Percentiles rank a stretch among this genome's conserved stretches.
These are phyloP conservation scores for Sutorius eximius DNA, from an alignment of 1,284 basidiomycete species.

Conservation along the genomic window DNA sequence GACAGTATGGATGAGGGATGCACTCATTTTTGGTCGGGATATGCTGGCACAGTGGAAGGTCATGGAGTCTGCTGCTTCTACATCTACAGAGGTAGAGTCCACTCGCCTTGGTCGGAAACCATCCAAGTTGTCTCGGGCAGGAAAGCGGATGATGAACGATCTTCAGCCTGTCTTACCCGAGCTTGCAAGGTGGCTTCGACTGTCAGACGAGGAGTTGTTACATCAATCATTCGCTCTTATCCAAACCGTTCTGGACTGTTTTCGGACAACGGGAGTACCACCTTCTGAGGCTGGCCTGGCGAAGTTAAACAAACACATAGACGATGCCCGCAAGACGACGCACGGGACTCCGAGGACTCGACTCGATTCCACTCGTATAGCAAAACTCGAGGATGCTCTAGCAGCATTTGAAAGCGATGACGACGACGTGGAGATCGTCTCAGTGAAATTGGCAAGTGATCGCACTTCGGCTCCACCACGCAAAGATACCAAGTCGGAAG, in stretches of 20 bases:
- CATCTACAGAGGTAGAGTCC: constrained; percentile 27
- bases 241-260: constrained; percentile 72
- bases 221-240: constrained; percentile 85
- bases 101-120: constrained; percentile 31
- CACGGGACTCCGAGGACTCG: constrained; percentile 47
- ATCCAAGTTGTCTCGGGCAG: constrained; percentile 47
- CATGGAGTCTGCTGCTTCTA: constrained; percentile 69
- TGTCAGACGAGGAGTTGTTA: constrained; percentile 86
- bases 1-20: constrained; percentile 96
- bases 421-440: constrained; percentile 48
- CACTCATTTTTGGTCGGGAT: constrained; percentile 86
- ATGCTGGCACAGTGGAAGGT: constrained; percentile 78
- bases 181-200: constrained; percentile 80
- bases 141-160: constrained; percentile 73
- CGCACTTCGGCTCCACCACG: constrained; percentile 11
- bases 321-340: constrained; percentile 52
- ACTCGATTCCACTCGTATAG: constrained; percentile 56
- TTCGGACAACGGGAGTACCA: constrained; percentile 53
- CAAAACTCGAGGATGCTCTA: constrained; percentile 58
- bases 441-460: constrained; percentile 19
- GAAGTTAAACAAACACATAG: constrained; percentile 60
- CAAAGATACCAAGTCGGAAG: constrained; percentile 18
- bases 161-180: constrained; percentile 79
- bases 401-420: constrained; percentile 53
- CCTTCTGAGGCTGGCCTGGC: constrained; percentile 52